Evolutionary conservation across 148 eudicot species (phyloP), one percentile per base, ranked within the genome.

Genomic region (Persicaria maculosa): DNA sequence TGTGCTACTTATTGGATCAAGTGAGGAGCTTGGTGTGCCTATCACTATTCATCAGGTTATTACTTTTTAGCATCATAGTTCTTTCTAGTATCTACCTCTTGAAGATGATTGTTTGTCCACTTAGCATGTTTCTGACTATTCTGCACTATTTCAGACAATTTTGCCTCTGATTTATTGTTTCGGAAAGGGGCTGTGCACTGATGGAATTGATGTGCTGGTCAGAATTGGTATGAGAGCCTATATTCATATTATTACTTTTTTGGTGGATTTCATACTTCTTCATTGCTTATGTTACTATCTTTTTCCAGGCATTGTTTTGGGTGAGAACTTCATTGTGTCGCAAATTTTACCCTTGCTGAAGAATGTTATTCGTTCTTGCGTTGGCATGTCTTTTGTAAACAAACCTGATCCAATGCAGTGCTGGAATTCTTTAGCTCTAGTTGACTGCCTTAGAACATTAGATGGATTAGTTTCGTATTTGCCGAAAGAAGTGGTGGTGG

Each of bases 1-100:
- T 78, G 98, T 92, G 74, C 81, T 95, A 71, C 86, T 95, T 76
- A 90, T 95, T 88, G 96, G 93, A 80, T 95, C 97, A 44, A 88
- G 96, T 75, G 98, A 95, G 84, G 98, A 88, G 79, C 97, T 95
- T 79, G 98, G 98, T 70, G 81, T 90, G 68, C 98, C 98, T 59
- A 81, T 90, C 80, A 85, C 91, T 22, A 76, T 95, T 82, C 86
- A 95, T 80, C 97, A 95, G 98, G 98, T 95, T 81, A 45, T 71
- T 25, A 22, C 72, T 36, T 44, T 31, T 65, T 40, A 36, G n/a
- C 17, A 65, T 15, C 9, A 5, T 40, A 65, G 16, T 62, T 65
- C 70, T 65, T 22, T 22, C 25, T 22, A 22, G 25, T 22, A 46
- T 5, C 40, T 16, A 9, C 44, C 68, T 11, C 31, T 57, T 10